These are phyloP conservation scores for Zasmidium angulare DNA, from an alignment of 2,329 filamentous ascomycete species.

Conservation along the genomic window DNA sequence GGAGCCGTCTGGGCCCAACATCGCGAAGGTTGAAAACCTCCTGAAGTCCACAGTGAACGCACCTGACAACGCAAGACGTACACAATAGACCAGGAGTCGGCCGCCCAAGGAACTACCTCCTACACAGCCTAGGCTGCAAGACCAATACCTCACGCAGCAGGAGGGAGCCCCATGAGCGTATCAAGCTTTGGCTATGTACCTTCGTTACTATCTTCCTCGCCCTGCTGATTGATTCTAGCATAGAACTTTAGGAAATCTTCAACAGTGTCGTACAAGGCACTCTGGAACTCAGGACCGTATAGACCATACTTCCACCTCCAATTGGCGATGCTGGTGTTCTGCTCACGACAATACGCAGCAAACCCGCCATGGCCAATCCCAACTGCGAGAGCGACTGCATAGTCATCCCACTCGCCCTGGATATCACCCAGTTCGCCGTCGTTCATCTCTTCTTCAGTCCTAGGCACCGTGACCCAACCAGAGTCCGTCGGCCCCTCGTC, in stretches of 20 bases:
- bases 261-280: constrained; percentile 3
- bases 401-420: constrained; percentile 5
- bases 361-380: constrained; percentile 3
- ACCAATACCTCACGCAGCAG: too few relatives aligned
- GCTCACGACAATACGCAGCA: constrained; percentile 3
- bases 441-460: constrained; percentile 2
- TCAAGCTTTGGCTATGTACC: too few relatives aligned
- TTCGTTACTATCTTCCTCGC: constrained; percentile 2
- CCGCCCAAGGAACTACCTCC: too few relatives aligned
- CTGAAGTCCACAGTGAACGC: too few relatives aligned
- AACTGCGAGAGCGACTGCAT: neutral
- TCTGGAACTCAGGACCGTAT: neutral
- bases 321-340: neutral
- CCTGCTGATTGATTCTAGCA: constrained; percentile 5
- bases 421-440: constrained; percentile 2
- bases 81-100: too few relatives aligned
- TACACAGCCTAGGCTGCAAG: too few relatives aligned
- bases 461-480: constrained; percentile 5
- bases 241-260: constrained; percentile 4
- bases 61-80: too few relatives aligned
- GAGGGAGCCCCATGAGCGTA: too few relatives aligned
- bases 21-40: too few relatives aligned
- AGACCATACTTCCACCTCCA: constrained; percentile 7
- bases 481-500: neutral
- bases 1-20: too few relatives aligned